Evolutionary conservation across 352 stramenopile species (phyloP).

Genomic region (Phytopythium boreale): DNA sequence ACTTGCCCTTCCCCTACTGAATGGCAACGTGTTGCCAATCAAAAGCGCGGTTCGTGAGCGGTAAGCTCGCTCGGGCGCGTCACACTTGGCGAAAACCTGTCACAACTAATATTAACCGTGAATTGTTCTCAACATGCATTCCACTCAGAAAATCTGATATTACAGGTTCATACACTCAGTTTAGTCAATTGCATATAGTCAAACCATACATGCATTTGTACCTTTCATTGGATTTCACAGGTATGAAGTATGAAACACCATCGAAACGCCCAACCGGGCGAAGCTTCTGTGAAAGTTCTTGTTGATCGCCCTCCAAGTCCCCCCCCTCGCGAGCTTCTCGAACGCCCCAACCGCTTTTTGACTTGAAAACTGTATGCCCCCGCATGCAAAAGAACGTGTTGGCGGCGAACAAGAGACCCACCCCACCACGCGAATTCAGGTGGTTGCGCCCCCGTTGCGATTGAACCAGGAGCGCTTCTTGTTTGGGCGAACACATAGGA

Average conservation of each 20-base stretch:
- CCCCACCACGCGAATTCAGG: slow-evolving; percentile 5
- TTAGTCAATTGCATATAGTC: background rate
- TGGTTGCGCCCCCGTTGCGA: background rate
- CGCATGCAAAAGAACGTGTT: background rate
- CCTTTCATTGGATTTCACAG: background rate
- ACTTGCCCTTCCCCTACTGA: background rate
- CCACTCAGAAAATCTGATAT: background rate
- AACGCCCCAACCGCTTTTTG: background rate
- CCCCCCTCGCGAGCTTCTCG: slow-evolving; percentile 1
- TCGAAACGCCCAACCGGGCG: background rate
- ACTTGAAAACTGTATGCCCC: background rate
- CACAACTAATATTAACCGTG: background rate
- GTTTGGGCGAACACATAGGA: slow-evolving; percentile 2
- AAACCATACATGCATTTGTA: background rate
- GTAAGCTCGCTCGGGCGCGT: background rate
- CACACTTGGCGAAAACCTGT: background rate
- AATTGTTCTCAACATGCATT: background rate
- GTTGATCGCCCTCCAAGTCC: background rate
- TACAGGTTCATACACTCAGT: background rate
- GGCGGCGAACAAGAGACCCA: background rate
- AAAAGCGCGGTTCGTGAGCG: background rate
- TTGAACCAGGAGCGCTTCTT: background rate
- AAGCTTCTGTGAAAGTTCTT: slow-evolving; percentile 17
- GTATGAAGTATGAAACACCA: background rate
- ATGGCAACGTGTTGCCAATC: background rate